Evolutionary conservation across 768 basidiomycete genomes (phyloP).

Genomic region (Russula griseocarnosa): DNA sequence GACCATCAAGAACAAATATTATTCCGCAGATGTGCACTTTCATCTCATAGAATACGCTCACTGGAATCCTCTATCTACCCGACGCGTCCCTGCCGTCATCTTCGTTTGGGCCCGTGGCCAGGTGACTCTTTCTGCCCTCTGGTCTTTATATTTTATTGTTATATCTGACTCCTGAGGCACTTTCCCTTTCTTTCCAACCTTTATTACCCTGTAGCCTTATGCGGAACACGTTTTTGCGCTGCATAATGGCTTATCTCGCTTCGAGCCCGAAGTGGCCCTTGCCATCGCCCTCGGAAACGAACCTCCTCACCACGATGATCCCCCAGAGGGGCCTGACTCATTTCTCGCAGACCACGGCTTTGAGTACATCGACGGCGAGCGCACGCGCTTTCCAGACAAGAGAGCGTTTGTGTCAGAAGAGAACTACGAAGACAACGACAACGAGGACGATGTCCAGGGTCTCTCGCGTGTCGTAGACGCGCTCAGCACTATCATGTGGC

Average conservation of each 20-base stretch:
- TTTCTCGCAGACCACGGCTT: slow-evolving; percentile 68
- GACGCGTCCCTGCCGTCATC: slow-evolving; percentile 62
- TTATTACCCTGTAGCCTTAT: slow-evolving; percentile 45
- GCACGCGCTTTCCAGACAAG: slow-evolving; percentile 12
- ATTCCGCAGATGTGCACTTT: slow-evolving; percentile 73
- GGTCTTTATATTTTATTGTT: background rate
- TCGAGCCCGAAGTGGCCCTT: slow-evolving; percentile 67
- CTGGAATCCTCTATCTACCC: slow-evolving; percentile 41
- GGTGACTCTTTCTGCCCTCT: slow-evolving; percentile 37
- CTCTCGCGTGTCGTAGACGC: slow-evolving; percentile 73
- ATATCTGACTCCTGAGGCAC: background rate
- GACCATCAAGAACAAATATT: slow-evolving; percentile 79
- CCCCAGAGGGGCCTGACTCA: slow-evolving; percentile 50
- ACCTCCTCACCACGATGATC: slow-evolving; percentile 30
- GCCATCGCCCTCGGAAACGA: slow-evolving; percentile 52
- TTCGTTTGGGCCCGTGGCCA: slow-evolving; percentile 68
- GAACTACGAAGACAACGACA: background rate
- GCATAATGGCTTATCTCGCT: slow-evolving; percentile 44
- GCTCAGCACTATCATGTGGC: slow-evolving; percentile 86
- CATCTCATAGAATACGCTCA: slow-evolving; percentile 46
- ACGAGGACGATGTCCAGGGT: slow-evolving; percentile 34
- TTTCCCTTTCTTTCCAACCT: slow-evolving; percentile 11
- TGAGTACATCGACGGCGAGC: slow-evolving; percentile 65
- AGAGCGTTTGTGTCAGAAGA: background rate
- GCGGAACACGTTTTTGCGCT: slow-evolving; percentile 52